Conservation (phyloP, 2,329 filamentous ascomycete species). For the Paradendryphiella salina region DNA sequence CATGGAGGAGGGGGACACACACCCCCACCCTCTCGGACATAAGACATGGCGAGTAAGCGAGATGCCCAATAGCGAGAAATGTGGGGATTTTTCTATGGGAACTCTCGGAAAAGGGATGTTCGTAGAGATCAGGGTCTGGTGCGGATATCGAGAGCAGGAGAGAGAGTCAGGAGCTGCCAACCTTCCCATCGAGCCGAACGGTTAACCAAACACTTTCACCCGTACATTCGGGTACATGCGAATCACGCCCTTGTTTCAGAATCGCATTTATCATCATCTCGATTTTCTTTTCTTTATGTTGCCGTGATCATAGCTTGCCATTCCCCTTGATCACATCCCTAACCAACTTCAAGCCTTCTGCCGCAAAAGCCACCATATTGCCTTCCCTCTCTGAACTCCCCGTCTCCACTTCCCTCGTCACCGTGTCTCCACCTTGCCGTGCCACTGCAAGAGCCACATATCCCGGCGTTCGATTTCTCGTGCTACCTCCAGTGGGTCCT, state of each 20-base stretch:
- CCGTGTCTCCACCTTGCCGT: constrained; percentile 56
- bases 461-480: constrained; percentile 61
- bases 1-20: no score
- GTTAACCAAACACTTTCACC: neutral
- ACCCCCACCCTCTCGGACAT: no score
- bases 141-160: no score
- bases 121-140: no score
- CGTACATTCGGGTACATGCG: neutral
- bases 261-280: neutral
- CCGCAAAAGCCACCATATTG: constrained; percentile 67
- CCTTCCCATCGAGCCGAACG: neutral
- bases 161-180: no score
- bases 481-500: constrained; percentile 62
- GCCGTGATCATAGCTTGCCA: constrained; percentile 41
- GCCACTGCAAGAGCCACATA: constrained; percentile 67
- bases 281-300: neutral
- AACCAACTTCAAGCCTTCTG: constrained; percentile 60
- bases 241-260: neutral
- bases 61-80: no score
- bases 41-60: no score
- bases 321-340: constrained; percentile 58
- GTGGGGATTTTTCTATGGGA: no score
- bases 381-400: constrained; percentile 58
- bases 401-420: constrained; percentile 61
- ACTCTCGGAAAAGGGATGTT: no score